Evolutionary conservation across 495 filamentous ascomycete species (phyloP).

Genomic region (Tuber magnatum): DNA sequence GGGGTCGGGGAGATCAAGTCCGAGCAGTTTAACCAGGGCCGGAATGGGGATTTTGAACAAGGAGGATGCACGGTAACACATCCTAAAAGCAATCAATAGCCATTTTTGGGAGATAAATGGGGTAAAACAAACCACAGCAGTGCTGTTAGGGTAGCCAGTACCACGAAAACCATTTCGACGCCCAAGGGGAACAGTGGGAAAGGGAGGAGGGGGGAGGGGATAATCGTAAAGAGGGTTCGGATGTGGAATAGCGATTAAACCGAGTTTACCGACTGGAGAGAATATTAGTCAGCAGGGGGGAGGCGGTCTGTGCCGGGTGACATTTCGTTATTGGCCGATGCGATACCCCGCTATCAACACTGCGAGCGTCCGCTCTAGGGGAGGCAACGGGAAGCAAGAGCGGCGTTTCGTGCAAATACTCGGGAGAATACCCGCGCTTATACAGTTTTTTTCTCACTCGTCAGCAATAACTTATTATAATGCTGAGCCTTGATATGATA

Average conservation of each 20-base stretch:
- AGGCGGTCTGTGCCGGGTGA: background rate
- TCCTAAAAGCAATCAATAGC: slow-evolving; percentile 47
- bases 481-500: background rate
- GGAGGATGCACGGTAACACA: slow-evolving; percentile 71
- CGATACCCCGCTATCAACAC: background rate
- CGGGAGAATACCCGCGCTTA: background rate
- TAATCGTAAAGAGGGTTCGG: background rate
- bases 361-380: background rate
- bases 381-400: background rate
- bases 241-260: background rate
- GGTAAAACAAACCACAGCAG: background rate
- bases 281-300: background rate
- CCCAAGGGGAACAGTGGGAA: background rate
- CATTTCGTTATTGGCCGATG: background rate
- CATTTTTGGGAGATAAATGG: background rate
- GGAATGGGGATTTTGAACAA: slow-evolving; percentile 84
- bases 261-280: background rate
- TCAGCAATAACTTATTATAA: background rate
- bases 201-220: background rate
- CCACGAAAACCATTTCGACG: background rate
- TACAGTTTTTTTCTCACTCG: background rate
- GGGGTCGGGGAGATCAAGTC: slow-evolving; percentile 83
- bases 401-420: background rate
- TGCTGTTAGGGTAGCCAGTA: background rate
- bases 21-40: slow-evolving; percentile 79